A percentile compares a stretch with the other conserved stretches of the same genome.
Evolutionary conservation across 2,329 filamentous ascomycete species (phyloP).

Genomic region (Mollisia scopiformis): DNA sequence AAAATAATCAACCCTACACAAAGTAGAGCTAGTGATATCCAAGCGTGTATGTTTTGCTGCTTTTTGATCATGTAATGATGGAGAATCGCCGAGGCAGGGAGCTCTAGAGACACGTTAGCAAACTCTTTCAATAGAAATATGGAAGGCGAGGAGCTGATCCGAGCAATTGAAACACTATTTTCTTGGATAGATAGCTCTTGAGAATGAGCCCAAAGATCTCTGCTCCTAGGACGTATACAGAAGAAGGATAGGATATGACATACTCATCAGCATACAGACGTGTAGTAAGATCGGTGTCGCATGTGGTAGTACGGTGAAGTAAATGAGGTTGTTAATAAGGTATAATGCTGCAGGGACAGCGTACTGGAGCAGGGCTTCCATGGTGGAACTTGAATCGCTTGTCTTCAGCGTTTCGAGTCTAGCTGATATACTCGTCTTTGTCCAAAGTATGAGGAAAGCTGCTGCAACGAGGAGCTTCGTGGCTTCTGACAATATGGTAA

Average conservation of each 20-base stretch:
- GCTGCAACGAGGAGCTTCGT: slow-evolving; percentile 24
- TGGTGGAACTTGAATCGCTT: not conserved
- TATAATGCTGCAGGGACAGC: slow-evolving; percentile 27
- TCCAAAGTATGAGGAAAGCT: slow-evolving; percentile 15
- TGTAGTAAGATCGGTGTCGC: slow-evolving; percentile 27
- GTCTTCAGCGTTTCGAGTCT: too few relatives aligned
- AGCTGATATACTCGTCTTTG: not conserved
- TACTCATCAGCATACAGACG: slow-evolving; percentile 28
- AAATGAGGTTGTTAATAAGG: slow-evolving; percentile 28
- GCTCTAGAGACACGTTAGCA: too few relatives aligned
- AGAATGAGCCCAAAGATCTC: too few relatives aligned
- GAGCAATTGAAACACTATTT: too few relatives aligned
- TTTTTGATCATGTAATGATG: slow-evolving; percentile 28
- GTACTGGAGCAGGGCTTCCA: slow-evolving; percentile 9
- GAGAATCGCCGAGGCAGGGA: slow-evolving; percentile 27
- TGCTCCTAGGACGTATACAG: too few relatives aligned
- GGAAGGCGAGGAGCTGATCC: too few relatives aligned
- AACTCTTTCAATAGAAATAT: too few relatives aligned
- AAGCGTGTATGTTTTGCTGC: slow-evolving; percentile 23
- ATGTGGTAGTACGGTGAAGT: slow-evolving; percentile 26
- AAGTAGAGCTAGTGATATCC: slow-evolving; percentile 22
- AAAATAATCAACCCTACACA: slow-evolving; percentile 28
- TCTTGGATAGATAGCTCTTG: too few relatives aligned
- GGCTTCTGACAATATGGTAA: slow-evolving; percentile 23
- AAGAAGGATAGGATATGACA: too few relatives aligned